Percentiles rank a stretch among this genome's conserved stretches.
Evolutionary conservation across 805 yeast genomes (phyloP).

Genomic region (Pichia occidentalis): DNA sequence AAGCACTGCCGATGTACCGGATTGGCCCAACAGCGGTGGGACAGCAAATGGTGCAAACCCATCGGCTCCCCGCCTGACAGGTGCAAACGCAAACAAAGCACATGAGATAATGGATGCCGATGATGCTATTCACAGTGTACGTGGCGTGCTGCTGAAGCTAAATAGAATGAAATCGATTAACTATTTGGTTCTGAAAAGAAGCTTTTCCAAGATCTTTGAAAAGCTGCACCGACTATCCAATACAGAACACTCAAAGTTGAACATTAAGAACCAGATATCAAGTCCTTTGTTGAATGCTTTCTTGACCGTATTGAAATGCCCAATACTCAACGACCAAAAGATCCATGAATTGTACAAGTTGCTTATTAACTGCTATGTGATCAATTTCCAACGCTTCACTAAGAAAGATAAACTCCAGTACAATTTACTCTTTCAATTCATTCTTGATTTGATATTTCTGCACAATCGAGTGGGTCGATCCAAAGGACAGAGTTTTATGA

Average conservation of each 20-base stretch:
- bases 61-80: too few relatives aligned
- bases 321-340: slow-evolving; percentile 1
- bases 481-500: slow-evolving; percentile 4
- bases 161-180: neutral
- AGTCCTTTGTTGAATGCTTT: slow-evolving; percentile 2
- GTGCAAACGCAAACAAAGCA: too few relatives aligned
- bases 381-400: slow-evolving; percentile 12
- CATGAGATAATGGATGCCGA: neutral
- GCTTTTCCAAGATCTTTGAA: neutral
- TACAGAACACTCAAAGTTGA: neutral
- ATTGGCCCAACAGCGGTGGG: too few relatives aligned
- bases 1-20: too few relatives aligned
- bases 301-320: slow-evolving; percentile 2
- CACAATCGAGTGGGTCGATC: neutral
- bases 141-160: neutral
- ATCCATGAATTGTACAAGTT: slow-evolving; percentile 11
- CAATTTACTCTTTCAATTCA: slow-evolving; percentile 7
- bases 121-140: neutral
- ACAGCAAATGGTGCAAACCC: too few relatives aligned
- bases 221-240: neutral
- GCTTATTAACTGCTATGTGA: slow-evolving; percentile 11
- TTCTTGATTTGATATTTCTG: slow-evolving; percentile 11
- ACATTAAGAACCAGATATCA: slow-evolving; percentile 4
- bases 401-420: slow-evolving; percentile 5
- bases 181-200: neutral